Base-by-base conservation (phyloP, 2,329 filamentous ascomycete species). In the Ophiostoma populinum region DNA sequence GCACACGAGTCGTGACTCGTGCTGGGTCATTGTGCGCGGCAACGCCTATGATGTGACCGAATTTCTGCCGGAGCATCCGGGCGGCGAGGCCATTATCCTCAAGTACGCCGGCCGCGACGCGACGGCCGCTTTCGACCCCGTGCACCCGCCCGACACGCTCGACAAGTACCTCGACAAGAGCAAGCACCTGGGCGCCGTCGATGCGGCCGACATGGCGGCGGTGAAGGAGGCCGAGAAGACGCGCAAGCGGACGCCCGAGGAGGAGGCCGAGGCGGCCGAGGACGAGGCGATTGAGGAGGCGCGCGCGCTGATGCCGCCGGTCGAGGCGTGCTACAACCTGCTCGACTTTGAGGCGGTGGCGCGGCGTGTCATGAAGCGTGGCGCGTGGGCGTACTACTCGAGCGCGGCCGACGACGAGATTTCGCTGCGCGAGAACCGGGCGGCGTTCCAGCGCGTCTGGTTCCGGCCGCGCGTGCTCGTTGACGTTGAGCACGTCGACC, bases 91-190 rank as follows among this genome's bases (percentile, higher is more conserved):
- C 52, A 92, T 95, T 54, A 95, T 98, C 49, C 69, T 98, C 44
- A 93, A 93, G 61, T 93, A 94, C 58, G 86, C 86, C 20, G 85
- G 86, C 48, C 92, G 87, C 64, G 86, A 94, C 63, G 85, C 85
- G 25, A 92, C 85, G 24, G 80, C 86, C 53, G 83, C 83, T 51
- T 94, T 81, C 56, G 83, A 92, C 32, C 85, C 85, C 24, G 90
- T 94, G 44, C 69, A 74, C 54, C 86, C 86, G 3, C 81, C 80
- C 11, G 86, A 93, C 57, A 93, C 85, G 1, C 70, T 94, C 37
- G 72, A 78, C 53, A 78, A 78, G 63, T 93, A 81, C 55, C 74
- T 93, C 40, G 75, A 86, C 53, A 63, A 70, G 52, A 80, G 75
- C 21, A 92, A 92, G 61, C 86, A 93, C 54, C 61, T 93, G 13